A percentile compares a stretch with the other conserved stretches of the same genome.
These are phyloP conservation scores for Smallanthus sonchifolius DNA, from an alignment of 129 eudicot species.

Conservation along the genomic window DNA sequence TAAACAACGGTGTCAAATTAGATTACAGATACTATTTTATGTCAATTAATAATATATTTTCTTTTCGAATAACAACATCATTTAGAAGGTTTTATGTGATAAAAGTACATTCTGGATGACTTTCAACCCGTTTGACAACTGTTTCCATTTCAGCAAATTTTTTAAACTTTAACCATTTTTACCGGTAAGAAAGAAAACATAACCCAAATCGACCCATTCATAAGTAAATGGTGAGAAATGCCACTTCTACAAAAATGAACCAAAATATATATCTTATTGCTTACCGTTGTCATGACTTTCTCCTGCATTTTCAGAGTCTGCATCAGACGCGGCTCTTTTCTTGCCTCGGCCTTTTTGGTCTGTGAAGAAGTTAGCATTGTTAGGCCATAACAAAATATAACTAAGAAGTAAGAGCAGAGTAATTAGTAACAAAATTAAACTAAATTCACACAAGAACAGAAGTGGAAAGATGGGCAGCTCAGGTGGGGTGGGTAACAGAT, in stretches of 20 bases:
- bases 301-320: slow-evolving; percentile 19
- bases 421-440: neutral
- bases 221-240: neutral
- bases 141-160: neutral
- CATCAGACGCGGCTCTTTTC: slow-evolving; percentile 53
- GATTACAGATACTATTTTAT: neutral
- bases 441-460: neutral
- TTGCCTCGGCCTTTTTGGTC: slow-evolving; percentile 34
- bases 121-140: neutral
- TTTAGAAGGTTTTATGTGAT: neutral
- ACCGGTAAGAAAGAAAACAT: neutral
- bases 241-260: neutral
- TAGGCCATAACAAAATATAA: neutral
- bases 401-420: neutral
- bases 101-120: neutral
- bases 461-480: neutral
- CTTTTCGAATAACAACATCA: neutral
- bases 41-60: neutral
- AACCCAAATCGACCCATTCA: neutral
- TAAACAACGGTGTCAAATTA: neutral
- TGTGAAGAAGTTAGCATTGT: slow-evolving; percentile 9
- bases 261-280: neutral
- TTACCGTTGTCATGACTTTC: slow-evolving; percentile 31
- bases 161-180: neutral
- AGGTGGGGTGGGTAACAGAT: neutral